phyloP scores from a whole-genome alignment of 2,329 filamentous ascomycete genomes.

The Colletotrichum sp. region DNA sequence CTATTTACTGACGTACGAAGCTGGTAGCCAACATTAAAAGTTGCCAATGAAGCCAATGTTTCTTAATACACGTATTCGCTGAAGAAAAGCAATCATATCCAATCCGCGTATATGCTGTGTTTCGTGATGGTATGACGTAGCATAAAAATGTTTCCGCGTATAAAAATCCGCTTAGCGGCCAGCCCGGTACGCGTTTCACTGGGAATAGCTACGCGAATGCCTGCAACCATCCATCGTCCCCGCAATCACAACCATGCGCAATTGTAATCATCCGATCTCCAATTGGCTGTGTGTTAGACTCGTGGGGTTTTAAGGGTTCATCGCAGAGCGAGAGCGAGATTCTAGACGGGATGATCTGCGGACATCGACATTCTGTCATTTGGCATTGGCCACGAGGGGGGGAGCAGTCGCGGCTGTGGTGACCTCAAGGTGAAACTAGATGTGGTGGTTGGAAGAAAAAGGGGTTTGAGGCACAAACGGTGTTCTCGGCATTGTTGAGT shows the following conservation, averaged over 20 bases:
- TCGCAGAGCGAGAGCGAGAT: neutral
- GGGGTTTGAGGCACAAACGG: neutral
- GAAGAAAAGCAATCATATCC: neutral
- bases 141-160: neutral
- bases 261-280: neutral
- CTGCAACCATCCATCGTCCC: neutral
- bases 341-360: neutral
- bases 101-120: neutral
- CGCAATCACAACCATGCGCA: neutral
- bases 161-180: neutral
- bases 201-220: neutral
- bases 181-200: neutral
- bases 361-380: neutral
- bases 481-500: neutral
- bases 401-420: neutral
- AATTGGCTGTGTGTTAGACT: neutral
- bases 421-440: neutral
- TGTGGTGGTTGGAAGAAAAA: neutral
- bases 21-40: rapidly evolving
- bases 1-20: neutral
- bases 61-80: neutral
- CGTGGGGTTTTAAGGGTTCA: neutral
- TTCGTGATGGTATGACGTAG: neutral
- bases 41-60: neutral
- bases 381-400: neutral